Evolutionary conservation across 2,329 filamentous ascomycete species (phyloP).

Genomic region (Ceratocystis eucalypticola): DNA sequence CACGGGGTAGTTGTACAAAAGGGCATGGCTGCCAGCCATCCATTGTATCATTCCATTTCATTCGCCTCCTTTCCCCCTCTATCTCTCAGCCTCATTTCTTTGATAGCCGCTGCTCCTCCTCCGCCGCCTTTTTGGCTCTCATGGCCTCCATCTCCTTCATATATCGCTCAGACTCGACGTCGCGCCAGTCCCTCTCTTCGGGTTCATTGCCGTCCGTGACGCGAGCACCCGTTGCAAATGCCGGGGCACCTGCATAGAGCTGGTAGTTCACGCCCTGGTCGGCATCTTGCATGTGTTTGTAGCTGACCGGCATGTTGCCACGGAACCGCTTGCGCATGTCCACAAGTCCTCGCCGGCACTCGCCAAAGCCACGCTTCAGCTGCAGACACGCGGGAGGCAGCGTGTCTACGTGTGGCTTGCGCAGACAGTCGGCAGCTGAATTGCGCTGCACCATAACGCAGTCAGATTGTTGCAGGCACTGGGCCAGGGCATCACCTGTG

Average conservation of each 20-base stretch:
- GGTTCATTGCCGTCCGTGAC: conserved; percentile 55
- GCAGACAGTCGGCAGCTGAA: conserved; percentile 75
- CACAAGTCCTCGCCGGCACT: conserved; percentile 91
- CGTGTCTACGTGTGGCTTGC: conserved; percentile 63
- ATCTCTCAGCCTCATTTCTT: conserved; percentile 7
- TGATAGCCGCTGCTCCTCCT: conserved; percentile 10
- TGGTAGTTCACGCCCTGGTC: conserved; percentile 51
- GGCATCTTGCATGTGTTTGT: conserved; percentile 45
- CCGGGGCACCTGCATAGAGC: conserved; percentile 65
- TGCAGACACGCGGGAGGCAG: conserved; percentile 84
- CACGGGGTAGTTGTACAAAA: too few species aligned
- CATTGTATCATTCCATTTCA: neutral
- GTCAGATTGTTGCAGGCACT: conserved; percentile 91
- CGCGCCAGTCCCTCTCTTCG: conserved; percentile 47
- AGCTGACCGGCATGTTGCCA: conserved; percentile 74
- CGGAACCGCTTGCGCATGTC: conserved; percentile 98
- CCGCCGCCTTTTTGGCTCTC: conserved; percentile 9
- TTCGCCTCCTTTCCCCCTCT: neutral
- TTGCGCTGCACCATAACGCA: conserved; percentile 90
- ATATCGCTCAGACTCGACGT: conserved; percentile 51
- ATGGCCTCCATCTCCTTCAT: conserved; percentile 26
- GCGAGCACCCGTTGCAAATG: conserved; percentile 50
- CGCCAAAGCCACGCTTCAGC: conserved; percentile 79
- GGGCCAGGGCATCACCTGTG: conserved; percentile 74
- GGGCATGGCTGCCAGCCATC: too few species aligned